A percentile compares a stretch with the other conserved stretches of the same genome.
phyloP scores from a whole-genome alignment of 805 yeast genomes.

The Jamesozyma lodderae region DNA sequence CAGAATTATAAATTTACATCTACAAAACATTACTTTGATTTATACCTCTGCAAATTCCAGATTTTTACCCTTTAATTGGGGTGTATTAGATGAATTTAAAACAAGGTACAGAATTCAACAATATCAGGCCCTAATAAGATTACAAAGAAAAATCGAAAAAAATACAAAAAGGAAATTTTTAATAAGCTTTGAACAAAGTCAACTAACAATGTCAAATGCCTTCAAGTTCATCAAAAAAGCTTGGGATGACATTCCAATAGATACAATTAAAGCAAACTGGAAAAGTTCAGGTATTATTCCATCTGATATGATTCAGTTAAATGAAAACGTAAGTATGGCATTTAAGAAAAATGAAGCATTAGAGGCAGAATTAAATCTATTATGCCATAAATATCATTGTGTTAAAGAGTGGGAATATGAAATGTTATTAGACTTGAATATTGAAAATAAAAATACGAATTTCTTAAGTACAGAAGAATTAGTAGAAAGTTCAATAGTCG shows the following conservation, averaged over 20 bases:
- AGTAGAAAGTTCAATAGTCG: constrained; percentile 51
- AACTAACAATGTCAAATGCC: constrained; percentile 44
- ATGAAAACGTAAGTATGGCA: constrained; percentile 27
- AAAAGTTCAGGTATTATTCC: constrained; percentile 37
- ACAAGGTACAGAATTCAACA: constrained; percentile 50
- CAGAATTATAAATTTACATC: constrained; percentile 44
- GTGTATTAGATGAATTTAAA: constrained; percentile 54
- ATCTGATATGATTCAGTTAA: constrained; percentile 20
- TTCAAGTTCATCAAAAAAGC: constrained; percentile 50
- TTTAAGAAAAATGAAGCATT: constrained; percentile 32
- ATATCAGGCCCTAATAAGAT: constrained; percentile 33
- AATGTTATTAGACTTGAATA: constrained; percentile 41
- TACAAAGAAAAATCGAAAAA: constrained; percentile 19
- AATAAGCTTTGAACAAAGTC: constrained; percentile 33
- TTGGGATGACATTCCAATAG: constrained; percentile 39
- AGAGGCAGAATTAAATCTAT: constrained; percentile 33
- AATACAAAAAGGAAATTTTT: constrained; percentile 12
- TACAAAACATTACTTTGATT: constrained; percentile 35
- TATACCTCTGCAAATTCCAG: constrained; percentile 34
- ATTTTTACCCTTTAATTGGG: constrained; percentile 56
- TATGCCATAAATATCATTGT: constrained; percentile 42
- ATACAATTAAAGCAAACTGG: constrained; percentile 36
- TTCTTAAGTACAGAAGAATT: constrained; percentile 54
- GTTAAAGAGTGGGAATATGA: constrained; percentile 51
- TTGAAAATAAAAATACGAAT: constrained; percentile 35